Evolutionary conservation across 106 monocot genomes (phyloP), one percentile per base, ranked within the genome.

Genomic region (Xerophyta viscosa): DNA sequence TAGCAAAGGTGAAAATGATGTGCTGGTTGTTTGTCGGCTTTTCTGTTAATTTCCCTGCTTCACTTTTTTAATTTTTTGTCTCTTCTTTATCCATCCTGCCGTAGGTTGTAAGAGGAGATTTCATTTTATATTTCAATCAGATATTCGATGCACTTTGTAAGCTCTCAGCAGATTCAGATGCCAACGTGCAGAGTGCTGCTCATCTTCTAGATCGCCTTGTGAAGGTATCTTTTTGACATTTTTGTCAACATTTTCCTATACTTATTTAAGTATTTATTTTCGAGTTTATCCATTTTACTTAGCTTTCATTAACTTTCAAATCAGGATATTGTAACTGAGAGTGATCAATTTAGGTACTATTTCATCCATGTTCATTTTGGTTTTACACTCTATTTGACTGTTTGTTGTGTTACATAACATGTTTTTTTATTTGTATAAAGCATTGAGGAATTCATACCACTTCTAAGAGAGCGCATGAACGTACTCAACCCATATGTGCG

Each of bases 291-390:
- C n/a, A n/a, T n/a, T n/a, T n/a, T n/a, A n/a, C n/a, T n/a, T n/a
- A n/a, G n/a, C n/a, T n/a, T 19, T 37, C 14, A 44, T 48, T 31
- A 24, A 31, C 28, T 63, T 50, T 44, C 42, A 58, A 42, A 62
- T 39, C 84, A 91, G 91, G 91, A 91, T 73, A 91, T 91, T 58
- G 91, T 86, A 24, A 91, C 98, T 0, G 98, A 90, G 63, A 98
- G 98, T 56, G 98, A 98, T 67, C 89, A 89, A 50, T 98, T 98
- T 90, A 98, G 98, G 98, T 98, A 24, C n/a, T n/a, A n/a, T n/a
- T n/a, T 52, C 20, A 17, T 25, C 11, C n/a, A 23, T 47, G 28
- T 53, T n/a, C 18, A 19, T 39, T 24, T 58, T 55, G 47, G 25
- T 20, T 60, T 42, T 15, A 18, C 14, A 44, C 36, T n/a, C 39